These are phyloP conservation scores for Lichtheimia hyalospora DNA, from an alignment of 371 early-diverging fungal species.

Conservation along the genomic window DNA sequence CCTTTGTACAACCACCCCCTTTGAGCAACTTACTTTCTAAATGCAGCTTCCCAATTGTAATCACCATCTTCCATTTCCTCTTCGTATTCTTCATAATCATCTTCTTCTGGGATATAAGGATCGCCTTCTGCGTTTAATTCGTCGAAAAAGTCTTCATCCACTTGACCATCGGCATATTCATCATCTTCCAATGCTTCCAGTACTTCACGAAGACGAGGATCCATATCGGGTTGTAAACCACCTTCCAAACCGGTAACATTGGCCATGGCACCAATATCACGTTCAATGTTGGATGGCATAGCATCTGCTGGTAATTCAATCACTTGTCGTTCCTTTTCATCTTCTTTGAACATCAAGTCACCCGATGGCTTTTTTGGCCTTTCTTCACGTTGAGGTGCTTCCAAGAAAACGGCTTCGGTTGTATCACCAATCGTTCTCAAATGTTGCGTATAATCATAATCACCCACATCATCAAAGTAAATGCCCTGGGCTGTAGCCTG, in stretches of 20 bases:
- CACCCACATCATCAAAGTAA: constrained; percentile 75
- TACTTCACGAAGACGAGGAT: constrained; percentile 79
- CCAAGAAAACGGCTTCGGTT: constrained; percentile 79
- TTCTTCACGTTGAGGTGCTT: constrained; percentile 54
- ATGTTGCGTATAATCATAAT: constrained; percentile 94
- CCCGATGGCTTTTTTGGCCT: constrained; percentile 23
- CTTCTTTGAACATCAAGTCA: constrained; percentile 19
- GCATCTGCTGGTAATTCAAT: constrained; percentile 74
- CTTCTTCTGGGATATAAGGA: constrained; percentile 40
- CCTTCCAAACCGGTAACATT: constrained; percentile 44
- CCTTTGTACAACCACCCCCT: neutral
- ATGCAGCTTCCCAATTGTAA: constrained; percentile 70
- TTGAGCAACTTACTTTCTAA: constrained; percentile 53
- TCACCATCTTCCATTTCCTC: constrained; percentile 49
- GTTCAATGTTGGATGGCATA: constrained; percentile 68
- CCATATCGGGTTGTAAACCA: constrained; percentile 80
- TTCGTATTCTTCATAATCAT: constrained; percentile 46
- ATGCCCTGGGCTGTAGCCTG: constrained; percentile 86
- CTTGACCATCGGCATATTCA: constrained; percentile 72
- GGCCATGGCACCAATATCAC: constrained; percentile 46
- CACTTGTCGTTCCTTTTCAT: constrained; percentile 30
- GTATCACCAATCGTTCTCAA: constrained; percentile 80
- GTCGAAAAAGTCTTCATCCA: constrained; percentile 80
- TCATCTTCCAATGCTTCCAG: constrained; percentile 93
- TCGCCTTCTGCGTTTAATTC: constrained; percentile 55